These are phyloP conservation scores for Suhomyces bolitotheri DNA, from an alignment of 1,139 yeast genomes.

Conservation along the genomic window DNA sequence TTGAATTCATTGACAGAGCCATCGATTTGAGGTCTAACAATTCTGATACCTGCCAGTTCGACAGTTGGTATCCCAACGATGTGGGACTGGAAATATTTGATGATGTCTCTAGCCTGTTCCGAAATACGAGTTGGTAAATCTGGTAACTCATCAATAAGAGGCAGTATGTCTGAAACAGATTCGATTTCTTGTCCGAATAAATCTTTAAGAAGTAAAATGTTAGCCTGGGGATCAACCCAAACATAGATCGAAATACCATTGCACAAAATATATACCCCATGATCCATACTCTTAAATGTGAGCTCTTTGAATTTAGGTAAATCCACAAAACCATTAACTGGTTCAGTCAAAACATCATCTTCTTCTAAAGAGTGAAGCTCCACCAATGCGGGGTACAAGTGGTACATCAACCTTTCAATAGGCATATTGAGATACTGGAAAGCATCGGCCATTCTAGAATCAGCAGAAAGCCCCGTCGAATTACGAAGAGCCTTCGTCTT, in stretches of 20 bases:
- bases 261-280: conserved; percentile 79
- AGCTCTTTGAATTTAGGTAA: conserved; percentile 54
- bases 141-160: conserved; percentile 66
- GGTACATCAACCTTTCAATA: conserved; percentile 58
- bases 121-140: conserved; percentile 69
- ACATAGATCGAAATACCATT: conserved; percentile 64
- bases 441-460: conserved; percentile 60
- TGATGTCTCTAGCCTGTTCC: conserved; percentile 62
- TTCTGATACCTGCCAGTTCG: conserved; percentile 49
- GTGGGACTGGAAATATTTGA: conserved; percentile 49
- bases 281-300: conserved; percentile 49
- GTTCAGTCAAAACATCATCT: conserved; percentile 51
- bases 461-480: conserved; percentile 47
- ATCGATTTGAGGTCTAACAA: conserved; percentile 69
- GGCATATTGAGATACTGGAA: conserved; percentile 57
- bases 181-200: conserved; percentile 62
- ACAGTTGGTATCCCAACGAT: conserved; percentile 34
- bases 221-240: conserved; percentile 73
- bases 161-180: conserved; percentile 44
- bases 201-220: conserved; percentile 67
- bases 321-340: conserved; percentile 48
- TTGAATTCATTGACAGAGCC: conserved; percentile 59
- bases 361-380: conserved; percentile 69
- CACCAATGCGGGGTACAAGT: conserved; percentile 78
- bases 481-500: conserved; percentile 66